phyloP scores from a whole-genome alignment of 148 eudicot species.

The Rhododendron simsii region DNA sequence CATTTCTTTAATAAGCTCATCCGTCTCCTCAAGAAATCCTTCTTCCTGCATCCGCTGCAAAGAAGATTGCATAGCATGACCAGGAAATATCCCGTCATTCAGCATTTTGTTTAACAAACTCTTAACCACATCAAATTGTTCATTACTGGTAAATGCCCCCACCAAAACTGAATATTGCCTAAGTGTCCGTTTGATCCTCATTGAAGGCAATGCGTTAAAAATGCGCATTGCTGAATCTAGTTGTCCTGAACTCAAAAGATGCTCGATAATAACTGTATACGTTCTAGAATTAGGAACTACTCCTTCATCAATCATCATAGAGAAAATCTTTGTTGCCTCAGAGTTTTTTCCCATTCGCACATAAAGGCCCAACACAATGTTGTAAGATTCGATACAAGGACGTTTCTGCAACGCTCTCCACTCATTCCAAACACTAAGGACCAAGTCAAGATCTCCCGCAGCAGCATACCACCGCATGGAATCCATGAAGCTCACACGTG shows the following conservation, averaged over 20 bases:
- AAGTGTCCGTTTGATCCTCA: slow-evolving; percentile 70
- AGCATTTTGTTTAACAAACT: slow-evolving; percentile 62
- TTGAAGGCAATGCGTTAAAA: slow-evolving; percentile 51
- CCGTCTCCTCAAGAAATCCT: slow-evolving; percentile 54
- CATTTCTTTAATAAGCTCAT: slow-evolving; percentile 49
- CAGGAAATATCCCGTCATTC: slow-evolving; percentile 60
- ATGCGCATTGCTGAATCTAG: slow-evolving; percentile 48
- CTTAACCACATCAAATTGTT: slow-evolving; percentile 46
- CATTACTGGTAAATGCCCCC: slow-evolving; percentile 40
- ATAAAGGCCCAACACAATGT: slow-evolving; percentile 64
- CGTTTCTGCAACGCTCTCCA: slow-evolving; percentile 41
- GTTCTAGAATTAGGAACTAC: slow-evolving; percentile 77
- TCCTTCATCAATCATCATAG: slow-evolving; percentile 54
- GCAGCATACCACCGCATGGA: slow-evolving; percentile 62
- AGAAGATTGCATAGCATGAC: slow-evolving; percentile 51
- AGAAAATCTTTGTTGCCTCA: slow-evolving; percentile 61
- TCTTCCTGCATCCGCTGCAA: slow-evolving; percentile 54
- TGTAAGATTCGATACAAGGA: slow-evolving; percentile 63
- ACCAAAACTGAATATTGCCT: slow-evolving; percentile 64
- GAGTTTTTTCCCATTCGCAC: slow-evolving; percentile 46
- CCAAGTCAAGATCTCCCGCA: slow-evolving; percentile 61
- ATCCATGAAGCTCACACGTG: slow-evolving; percentile 57
- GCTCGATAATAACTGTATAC: slow-evolving; percentile 72
- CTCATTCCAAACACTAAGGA: slow-evolving; percentile 61
- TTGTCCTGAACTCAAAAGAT: slow-evolving; percentile 55